Conservation (phyloP, 1,284 basidiomycete species). For the Nidula niveotomentosa region DNA sequence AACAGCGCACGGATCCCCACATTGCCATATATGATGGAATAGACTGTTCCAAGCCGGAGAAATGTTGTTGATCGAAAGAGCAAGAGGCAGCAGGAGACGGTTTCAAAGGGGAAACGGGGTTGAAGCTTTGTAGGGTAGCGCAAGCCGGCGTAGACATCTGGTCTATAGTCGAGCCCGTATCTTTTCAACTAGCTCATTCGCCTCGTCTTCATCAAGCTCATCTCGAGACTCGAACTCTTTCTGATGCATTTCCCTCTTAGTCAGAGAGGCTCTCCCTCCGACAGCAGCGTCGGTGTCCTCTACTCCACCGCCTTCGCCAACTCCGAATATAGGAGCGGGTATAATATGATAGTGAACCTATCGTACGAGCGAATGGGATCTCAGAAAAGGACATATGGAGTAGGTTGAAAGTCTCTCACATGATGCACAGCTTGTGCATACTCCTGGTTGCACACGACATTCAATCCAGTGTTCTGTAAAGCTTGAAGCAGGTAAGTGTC, state of each 20-base stretch:
- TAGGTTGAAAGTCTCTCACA: conserved; percentile 37
- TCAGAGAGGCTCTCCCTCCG: conserved; percentile 25
- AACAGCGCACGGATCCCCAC: too few species aligned
- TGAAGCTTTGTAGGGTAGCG: too few species aligned
- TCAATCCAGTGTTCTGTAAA: conserved; percentile 63
- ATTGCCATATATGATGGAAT: too few species aligned
- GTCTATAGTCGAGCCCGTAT: conserved; percentile 36
- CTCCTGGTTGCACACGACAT: conserved; percentile 79
- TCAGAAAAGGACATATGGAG: conserved; percentile 1
- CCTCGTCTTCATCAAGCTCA: conserved; percentile 64
- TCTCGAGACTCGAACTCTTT: conserved; percentile 55
- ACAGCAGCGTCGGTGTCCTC: conserved; percentile 15
- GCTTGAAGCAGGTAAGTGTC: conserved; percentile 32
- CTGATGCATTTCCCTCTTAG: conserved; percentile 52
- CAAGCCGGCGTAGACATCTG: too few species aligned
- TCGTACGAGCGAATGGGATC: conserved; percentile 1
- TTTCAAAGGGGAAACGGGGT: too few species aligned
- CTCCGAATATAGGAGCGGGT: conserved; percentile 57
- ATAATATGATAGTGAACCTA: conserved; percentile 82
- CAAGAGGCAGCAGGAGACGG: too few species aligned
- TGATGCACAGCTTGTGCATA: conserved; percentile 83
- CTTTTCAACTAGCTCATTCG: conserved; percentile 36
- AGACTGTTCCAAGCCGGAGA: too few species aligned
- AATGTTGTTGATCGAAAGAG: too few species aligned
- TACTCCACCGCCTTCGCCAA: conserved; percentile 9